Evolutionary conservation across 495 filamentous ascomycete genomes (phyloP), one percentile per base, ranked within the genome.

Genomic region (Hypoxylon cercidicola): DNA sequence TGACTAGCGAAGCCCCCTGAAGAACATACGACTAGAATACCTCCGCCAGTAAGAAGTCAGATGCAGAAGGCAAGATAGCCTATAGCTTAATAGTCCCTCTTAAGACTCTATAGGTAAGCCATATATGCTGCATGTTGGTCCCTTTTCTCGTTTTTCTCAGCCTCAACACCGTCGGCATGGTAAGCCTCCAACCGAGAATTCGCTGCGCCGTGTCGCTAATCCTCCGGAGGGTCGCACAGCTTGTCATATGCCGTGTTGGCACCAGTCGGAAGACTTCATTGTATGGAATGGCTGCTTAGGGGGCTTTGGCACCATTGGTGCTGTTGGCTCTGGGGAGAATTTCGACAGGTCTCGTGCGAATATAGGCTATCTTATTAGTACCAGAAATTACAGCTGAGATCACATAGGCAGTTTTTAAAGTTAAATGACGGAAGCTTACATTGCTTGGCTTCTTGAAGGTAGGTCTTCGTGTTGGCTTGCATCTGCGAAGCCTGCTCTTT

Each of bases 1-100:
- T 64, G 62, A 64, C 62, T 41, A 40, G 55, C 43, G 19, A 58
- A 59, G 54, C 40, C 55, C 48, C 16, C 43, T 35, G 23, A 9
- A 21, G 39, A 56, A 34, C 37, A 50, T 28, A 52, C 18, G 10
- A 56, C 45, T 37, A 6, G 19, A 32, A 2, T 18, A 30, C 12
- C 4, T n/a, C 3, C 13, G 28, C 45, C 37, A 63, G 28, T 52
- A 28, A 45, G n/a, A 51, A 19, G 4, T 18, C 3, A 45, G 11
- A 5, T 5, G 21, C 3, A 19, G 11, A n/a, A 5, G n/a, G 8
- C 25, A 8, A 9, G 0, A 35, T 57, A 64, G 46, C 46, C 53
- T 55, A 57, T 16, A 21, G 12, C 10, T 57, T 47, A 57, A 50
- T 58, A 39, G n/a, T 19, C 16, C 19, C 49, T 45, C 30, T 64